A percentile compares a stretch with the other conserved stretches of the same genome.
Conservation (phyloP, 2,329 filamentous ascomycete species). For the Neofusicoccum parvum region DNA sequence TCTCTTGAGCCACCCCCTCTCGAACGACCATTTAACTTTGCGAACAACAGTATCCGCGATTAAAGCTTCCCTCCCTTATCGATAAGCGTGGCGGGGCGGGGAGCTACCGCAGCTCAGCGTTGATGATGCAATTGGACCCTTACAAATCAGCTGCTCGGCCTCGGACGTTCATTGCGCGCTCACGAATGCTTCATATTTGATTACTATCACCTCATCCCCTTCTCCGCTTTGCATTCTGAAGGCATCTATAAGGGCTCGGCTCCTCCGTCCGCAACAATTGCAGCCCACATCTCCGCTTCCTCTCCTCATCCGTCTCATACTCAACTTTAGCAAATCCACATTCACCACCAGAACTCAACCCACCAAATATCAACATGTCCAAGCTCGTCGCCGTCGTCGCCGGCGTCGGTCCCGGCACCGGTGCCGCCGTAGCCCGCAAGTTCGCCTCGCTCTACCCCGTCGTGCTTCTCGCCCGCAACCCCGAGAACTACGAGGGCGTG, state of each 20-base stretch:
- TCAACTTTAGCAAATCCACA: not conserved
- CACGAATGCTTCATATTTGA: not conserved
- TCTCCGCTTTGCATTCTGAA: not conserved
- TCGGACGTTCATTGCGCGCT: constrained; percentile 4
- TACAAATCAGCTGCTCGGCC: constrained; percentile 19
- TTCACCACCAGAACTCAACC: not conserved
- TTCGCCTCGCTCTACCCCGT: constrained; percentile 70
- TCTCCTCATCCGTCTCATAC: not conserved
- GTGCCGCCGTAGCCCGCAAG: constrained; percentile 61
- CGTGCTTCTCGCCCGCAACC: constrained; percentile 70
- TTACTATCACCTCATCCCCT: constrained; percentile 9
- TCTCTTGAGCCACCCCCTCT: no score
- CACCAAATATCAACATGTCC: not conserved
- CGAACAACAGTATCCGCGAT: no score
- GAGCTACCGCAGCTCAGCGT: not conserved
- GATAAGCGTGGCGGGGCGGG: constrained; percentile 5
- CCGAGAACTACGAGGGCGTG: constrained; percentile 66
- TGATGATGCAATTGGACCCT: constrained; percentile 18
- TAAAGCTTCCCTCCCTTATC: not conserved
- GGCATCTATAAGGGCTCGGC: not conserved
- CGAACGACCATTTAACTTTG: no score
- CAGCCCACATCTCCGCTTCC: not conserved
- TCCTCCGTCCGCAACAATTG: not conserved
- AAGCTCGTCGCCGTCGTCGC: constrained; percentile 67
- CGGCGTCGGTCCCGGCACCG: constrained; percentile 73